A percentile compares a stretch with the other conserved stretches of the same genome.
These are phyloP conservation scores for Streptanthus diversifolius DNA, from an alignment of 345 rosid genomes.

Conservation along the genomic window DNA sequence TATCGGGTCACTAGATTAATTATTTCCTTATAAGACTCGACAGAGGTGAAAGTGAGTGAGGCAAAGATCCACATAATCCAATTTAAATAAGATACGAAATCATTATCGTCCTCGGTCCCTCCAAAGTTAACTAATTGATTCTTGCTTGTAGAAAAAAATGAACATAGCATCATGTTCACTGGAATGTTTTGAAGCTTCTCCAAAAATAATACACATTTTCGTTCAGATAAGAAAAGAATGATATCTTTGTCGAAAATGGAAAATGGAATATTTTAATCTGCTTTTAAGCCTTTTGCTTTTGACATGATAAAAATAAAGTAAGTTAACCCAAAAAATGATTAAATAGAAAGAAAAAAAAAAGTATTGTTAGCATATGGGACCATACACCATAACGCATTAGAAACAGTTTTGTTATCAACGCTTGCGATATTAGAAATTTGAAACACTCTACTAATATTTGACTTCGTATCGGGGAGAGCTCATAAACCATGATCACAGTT, in stretches of 20 bases:
- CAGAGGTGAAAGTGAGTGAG: not conserved
- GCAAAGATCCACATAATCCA: not conserved
- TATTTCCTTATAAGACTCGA: not conserved
- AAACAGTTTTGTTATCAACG: no score
- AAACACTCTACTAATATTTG: not conserved
- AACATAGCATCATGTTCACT: constrained; percentile 19
- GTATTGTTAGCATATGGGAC: not conserved
- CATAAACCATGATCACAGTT: not conserved
- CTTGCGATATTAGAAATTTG: no score
- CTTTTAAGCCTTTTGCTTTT: constrained; percentile 13
- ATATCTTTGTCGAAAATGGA: constrained; percentile 24
- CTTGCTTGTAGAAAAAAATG: not conserved
- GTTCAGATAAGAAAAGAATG: constrained; percentile 9
- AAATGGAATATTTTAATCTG: constrained; percentile 17
- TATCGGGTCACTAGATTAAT: not conserved
- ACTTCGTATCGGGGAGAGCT: not conserved
- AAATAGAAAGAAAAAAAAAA: not conserved
- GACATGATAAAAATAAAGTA: not conserved
- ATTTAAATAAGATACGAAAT: not conserved
- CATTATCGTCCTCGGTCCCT: not conserved
- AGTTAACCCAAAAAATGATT: not conserved
- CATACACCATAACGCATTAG: no score
- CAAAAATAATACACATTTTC: not conserved
- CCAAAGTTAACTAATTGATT: not conserved
- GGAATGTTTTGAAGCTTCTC: not conserved